Evolutionary conservation across 169 alveolate genomes (phyloP), one percentile per base, ranked within the genome.

Genomic region (Cryptosporidium sp.): DNA sequence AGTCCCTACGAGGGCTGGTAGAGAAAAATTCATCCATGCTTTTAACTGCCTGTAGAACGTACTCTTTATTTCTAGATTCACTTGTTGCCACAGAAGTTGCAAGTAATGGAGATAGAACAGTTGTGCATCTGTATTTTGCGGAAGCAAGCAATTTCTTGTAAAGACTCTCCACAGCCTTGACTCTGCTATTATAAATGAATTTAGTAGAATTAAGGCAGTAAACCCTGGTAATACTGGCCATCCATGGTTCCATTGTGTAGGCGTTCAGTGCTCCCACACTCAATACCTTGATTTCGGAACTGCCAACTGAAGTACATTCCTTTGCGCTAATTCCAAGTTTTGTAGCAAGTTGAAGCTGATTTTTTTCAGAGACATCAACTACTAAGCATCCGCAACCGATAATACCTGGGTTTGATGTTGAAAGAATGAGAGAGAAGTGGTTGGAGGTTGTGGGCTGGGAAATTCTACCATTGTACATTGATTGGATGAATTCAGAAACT

Each of bases 371-470:
- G 2, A 29, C 89, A 80, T 80, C 89, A 3, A 80, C 75, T 58
- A 80, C 89, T 23, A 80, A 14, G 62, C 89, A 80, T 23, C 75
- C 67, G 29, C 89, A 80, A 0, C 80, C 73, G 21, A 35, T 14
- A 18, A 80, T 69, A 6, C 61, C 75, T 48, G 89, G 89, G 18
- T 10, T 23, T 10, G 37, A n/a, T 0, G 6, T 23, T 26, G 73
- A 14, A 14, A 37, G 35, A 14, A 80, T 26, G 8, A 65, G 68
- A 62, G 75, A 41, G 48, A 62, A 61, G 41, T 59, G 69, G 43
- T 55, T 8, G 14, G 75, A 43, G 7, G 41, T 62, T 16, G 67
- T 23, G 12, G 67, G 35, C 5, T 33, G 69, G 26, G 45, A 3
- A 21, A 59, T 51, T 62, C 68, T 37, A 8, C 73, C 62, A 14